Percentiles rank a stretch among this genome's conserved stretches.
phyloP scores from a whole-genome alignment of 2,329 filamentous ascomycete species.

The Pestalotiopsis fici region DNA sequence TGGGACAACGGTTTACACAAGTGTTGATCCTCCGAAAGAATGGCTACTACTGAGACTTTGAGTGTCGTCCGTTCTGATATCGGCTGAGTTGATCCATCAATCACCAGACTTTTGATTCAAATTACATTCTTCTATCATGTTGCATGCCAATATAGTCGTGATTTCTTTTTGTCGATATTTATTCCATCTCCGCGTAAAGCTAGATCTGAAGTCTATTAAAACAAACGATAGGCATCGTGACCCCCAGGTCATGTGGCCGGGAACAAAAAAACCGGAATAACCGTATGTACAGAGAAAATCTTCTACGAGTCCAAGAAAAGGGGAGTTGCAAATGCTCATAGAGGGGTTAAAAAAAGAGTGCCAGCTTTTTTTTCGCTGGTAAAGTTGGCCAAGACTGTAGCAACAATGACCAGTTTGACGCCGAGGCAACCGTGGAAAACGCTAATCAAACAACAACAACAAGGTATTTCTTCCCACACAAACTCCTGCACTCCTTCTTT shows the following conservation, averaged over 20 bases:
- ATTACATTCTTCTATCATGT: neutral
- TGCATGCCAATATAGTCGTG: no score
- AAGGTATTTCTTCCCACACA: neutral
- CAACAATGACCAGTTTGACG: neutral
- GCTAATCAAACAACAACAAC: neutral
- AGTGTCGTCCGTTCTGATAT: no score
- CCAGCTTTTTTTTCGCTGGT: neutral
- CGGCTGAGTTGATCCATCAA: no score
- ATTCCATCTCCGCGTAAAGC: neutral
- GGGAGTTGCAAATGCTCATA: neutral
- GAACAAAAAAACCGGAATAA: neutral
- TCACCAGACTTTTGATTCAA: neutral
- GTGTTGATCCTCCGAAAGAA: no score
- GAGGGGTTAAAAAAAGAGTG: neutral
- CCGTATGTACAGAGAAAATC: constrained; percentile 7
- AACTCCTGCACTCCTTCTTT: constrained; percentile 4
- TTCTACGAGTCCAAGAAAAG: neutral
- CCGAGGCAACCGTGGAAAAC: neutral
- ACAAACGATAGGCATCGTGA: neutral
- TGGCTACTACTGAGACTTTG: no score
- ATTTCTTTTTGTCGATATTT: neutral
- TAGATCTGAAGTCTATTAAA: constrained; percentile 1
- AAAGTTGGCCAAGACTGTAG: neutral
- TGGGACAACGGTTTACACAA: no score
- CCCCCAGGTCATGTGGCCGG: neutral